Base-by-base conservation (phyloP, 352 stramenopile species). In the Phytophthora boehmeriae region DNA sequence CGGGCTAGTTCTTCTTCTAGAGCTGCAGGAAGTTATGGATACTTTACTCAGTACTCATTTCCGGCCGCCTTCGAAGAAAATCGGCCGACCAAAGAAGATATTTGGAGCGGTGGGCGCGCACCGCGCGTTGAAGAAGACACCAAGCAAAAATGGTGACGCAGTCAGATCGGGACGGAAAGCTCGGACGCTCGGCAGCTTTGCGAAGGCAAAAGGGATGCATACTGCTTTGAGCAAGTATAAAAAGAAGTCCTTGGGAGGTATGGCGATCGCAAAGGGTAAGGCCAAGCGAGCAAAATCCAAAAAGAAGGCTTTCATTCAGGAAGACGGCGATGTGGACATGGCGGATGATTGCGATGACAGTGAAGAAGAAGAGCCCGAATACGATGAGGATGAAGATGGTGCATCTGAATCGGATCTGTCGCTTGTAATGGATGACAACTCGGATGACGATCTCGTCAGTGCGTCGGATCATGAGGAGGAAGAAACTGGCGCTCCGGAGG, bases 1-100 rank as follows among this genome's bases (percentile, higher is more conserved):
- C 4, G 85, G 83, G 0, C 67, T 94, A n/a, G 68, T 94, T 1
- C 72, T 94, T 19, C 63, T 94, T 36, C 68, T 92, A 42, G 80
- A 92, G 22, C 67, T 92, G 55, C 81, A 92, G 35, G 58, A 83
- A 1, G 55, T 75, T 14, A 66, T 93, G 1, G 80, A 92, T 42
- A 75, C 71, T 43, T 35, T 91, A 13, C 66, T 89, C 13, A 39
- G 72, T 25, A 80, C 75, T 2, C 76, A 86, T 34, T 91, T 86
- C 17, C 49, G 77, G 43, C 69, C 80, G 10, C 61, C 74, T 6
- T 73, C 54, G 3, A 86, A 85, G 55, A 86, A 83, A 32, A 75
- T 80, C 5, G 80, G 80, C 3, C 81, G 81, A 1, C 76, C 80
- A 10, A 86, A 80, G 54, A 83, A 75, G 54, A 52, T 63, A 17